A percentile compares a stretch with the other conserved stretches of the same genome.
These are phyloP conservation scores for Colletotrichum echinochloae DNA, from an alignment of 2,329 filamentous ascomycete genomes.

Conservation along the genomic window DNA sequence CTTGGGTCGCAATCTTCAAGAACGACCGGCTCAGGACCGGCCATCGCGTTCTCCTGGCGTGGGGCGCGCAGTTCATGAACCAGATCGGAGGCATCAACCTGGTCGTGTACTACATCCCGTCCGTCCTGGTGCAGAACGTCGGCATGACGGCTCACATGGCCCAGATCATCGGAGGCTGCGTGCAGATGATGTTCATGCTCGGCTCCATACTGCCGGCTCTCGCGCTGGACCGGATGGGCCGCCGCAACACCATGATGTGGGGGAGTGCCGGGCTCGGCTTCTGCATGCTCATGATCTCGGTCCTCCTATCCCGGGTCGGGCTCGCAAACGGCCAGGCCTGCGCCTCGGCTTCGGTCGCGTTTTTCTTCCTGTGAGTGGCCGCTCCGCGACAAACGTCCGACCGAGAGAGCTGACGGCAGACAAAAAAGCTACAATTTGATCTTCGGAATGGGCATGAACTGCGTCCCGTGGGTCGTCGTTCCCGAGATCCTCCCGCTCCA, in stretches of 20 bases:
- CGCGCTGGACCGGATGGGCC: constrained; percentile 52
- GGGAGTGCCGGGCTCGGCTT: constrained; percentile 50
- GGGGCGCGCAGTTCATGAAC: constrained; percentile 62
- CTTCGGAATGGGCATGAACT: constrained; percentile 45
- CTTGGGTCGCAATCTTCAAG: constrained; percentile 56
- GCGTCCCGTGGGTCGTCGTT: constrained; percentile 53
- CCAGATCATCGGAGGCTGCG: constrained; percentile 51
- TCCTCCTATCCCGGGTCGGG: constrained; percentile 45
- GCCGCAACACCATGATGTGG: constrained; percentile 58
- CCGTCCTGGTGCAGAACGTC: constrained; percentile 50
- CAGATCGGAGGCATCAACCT: constrained; percentile 62
- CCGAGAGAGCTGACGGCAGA: neutral
- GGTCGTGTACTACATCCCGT: constrained; percentile 53
- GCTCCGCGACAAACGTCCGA: neutral
- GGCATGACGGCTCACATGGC: constrained; percentile 47
- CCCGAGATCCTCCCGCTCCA: constrained; percentile 52
- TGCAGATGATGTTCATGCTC: constrained; percentile 54
- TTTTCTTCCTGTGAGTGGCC: constrained; percentile 50
- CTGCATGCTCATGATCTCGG: constrained; percentile 54
- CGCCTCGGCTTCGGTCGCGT: constrained; percentile 49
- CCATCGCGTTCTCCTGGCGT: constrained; percentile 59
- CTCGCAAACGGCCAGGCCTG: constrained; percentile 39
- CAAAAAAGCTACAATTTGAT: constrained; percentile 47
- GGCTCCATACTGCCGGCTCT: constrained; percentile 51
- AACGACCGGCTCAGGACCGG: constrained; percentile 57